Base-by-base conservation (phyloP, 2,329 filamentous ascomycete species). In the Penicillium sp. region DNA sequence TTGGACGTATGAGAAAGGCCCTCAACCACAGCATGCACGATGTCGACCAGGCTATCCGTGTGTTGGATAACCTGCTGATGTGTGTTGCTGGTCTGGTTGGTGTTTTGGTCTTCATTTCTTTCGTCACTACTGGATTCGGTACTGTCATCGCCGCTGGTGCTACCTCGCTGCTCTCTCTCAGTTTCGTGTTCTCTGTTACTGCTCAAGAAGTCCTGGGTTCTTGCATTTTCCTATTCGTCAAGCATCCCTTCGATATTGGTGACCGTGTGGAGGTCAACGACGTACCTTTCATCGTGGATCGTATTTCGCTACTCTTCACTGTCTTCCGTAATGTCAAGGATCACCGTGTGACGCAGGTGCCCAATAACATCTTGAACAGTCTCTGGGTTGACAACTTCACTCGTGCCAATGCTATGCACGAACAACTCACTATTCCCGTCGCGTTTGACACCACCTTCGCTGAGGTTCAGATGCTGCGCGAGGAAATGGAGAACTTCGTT, bases 171-270 rank as follows among this genome's bases (percentile, higher is more conserved):
- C 84, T 99, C 9, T 97, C 93, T 6, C 79, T 97, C n/a, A 97
- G 93, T 4, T 99, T 99, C 76, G 88, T 97, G 64, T 97, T 99
- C 72, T 87, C 92, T 23, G 88, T 88, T 52, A 97, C 92, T 1
- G 87, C 88, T 3, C 92, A 97, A 74, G 94, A 99, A 74, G 89
- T 99, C 60, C 84, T 99, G n/a, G 93, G 93, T 67, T 97, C 92
- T 35, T 97, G 93, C 78, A 96, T 99, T 67, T 99, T 99, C 79
- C 79, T 99, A 1, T 99, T 99, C 67, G 91, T 97, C 78, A 99
- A 99, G 79, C 94, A 99, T 71, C 93, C 94, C 0, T 97, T 89
- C 71, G 94, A 99, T 70, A 91, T 97, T 19, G 92, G 93, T 57
- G 94, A 99, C 71, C 87, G 94, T 26, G 90, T 97, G 40, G 91